A percentile compares a stretch with the other conserved stretches of the same genome.
Conservation (phyloP, 352 stramenopile species). For the Pythium sukuiense region DNA sequence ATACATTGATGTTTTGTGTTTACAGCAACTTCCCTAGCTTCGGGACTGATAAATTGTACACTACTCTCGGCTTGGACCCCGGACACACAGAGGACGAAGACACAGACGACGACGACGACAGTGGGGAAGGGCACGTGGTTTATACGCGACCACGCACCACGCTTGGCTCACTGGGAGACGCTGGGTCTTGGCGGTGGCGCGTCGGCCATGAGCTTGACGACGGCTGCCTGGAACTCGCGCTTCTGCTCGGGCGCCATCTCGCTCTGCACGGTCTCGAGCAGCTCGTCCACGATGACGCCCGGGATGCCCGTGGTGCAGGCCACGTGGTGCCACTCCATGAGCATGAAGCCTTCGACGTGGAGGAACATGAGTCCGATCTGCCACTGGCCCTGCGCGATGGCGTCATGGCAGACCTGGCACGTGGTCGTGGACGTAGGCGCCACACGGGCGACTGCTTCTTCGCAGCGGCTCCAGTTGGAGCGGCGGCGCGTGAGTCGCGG, state of each 20-base stretch:
- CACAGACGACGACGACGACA: not conserved
- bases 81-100: too few relatives aligned
- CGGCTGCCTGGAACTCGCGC: slow-evolving; percentile 43
- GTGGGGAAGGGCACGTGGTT: not conserved
- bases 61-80: not conserved
- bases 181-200: slow-evolving; percentile 10
- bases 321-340: slow-evolving; percentile 86
- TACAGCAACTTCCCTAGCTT: not conserved
- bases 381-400: slow-evolving; percentile 64
- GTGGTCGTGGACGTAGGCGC: slow-evolving; percentile 75
- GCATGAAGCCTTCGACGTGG: slow-evolving; percentile 85
- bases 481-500: slow-evolving; percentile 45
- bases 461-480: slow-evolving; percentile 74
- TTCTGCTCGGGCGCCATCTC: slow-evolving; percentile 64
- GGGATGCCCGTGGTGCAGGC: slow-evolving; percentile 57
- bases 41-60: not conserved
- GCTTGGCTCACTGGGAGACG: slow-evolving; percentile 15
- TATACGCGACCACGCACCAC: not conserved
- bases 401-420: slow-evolving; percentile 67
- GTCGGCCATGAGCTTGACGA: slow-evolving; percentile 20
- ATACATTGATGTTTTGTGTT: slow-evolving; percentile 1
- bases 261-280: slow-evolving; percentile 60
- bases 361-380: slow-evolving; percentile 85
- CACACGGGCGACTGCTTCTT: slow-evolving; percentile 74
- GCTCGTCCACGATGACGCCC: slow-evolving; percentile 43